Conservation (phyloP, 2,329 filamentous ascomycete species). For the Colletotrichum cordylinicola region DNA sequence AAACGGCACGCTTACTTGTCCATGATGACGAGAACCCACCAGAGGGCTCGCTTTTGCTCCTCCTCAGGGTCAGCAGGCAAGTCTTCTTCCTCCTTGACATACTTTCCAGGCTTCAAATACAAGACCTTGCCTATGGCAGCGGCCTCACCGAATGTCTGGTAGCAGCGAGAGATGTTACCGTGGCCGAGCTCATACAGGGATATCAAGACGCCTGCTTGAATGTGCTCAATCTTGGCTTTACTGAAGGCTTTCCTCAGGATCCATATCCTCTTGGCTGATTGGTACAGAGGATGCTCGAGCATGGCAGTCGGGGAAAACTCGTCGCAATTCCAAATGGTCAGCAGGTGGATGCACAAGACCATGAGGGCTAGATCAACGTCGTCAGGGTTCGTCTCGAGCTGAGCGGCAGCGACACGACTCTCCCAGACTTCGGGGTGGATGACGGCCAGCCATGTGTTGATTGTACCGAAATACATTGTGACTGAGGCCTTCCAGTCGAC, state of each 20-base stretch:
- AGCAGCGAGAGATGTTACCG: constrained; percentile 45
- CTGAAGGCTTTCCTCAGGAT: constrained; percentile 39
- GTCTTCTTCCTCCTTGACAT: constrained; percentile 34
- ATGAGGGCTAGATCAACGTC: constrained; percentile 41
- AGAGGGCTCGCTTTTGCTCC: constrained; percentile 45
- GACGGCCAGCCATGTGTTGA: constrained; percentile 47
- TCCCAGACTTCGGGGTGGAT: constrained; percentile 38
- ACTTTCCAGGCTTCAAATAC: constrained; percentile 41
- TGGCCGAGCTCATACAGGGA: constrained; percentile 51
- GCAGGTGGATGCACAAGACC: constrained; percentile 48
- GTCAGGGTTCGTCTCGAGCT: constrained; percentile 28
- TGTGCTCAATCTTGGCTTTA: constrained; percentile 41
- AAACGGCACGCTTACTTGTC: constrained; percentile 38
- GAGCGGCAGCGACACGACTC: constrained; percentile 36
- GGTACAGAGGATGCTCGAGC: constrained; percentile 44
- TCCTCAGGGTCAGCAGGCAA: constrained; percentile 34
- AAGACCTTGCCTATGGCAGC: constrained; percentile 41
- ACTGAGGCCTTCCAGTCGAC: constrained; percentile 42
- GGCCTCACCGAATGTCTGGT: constrained; percentile 46
- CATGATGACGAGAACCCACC: constrained; percentile 50
- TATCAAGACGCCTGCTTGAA: constrained; percentile 46
- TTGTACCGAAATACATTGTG: constrained; percentile 43
- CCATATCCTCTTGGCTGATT: constrained; percentile 42
- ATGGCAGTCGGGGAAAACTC: constrained; percentile 45
- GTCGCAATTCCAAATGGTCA: constrained; percentile 35